Evolutionary conservation across 805 yeast species (phyloP).

Genomic region (Crinitomyces ghanaensis): DNA sequence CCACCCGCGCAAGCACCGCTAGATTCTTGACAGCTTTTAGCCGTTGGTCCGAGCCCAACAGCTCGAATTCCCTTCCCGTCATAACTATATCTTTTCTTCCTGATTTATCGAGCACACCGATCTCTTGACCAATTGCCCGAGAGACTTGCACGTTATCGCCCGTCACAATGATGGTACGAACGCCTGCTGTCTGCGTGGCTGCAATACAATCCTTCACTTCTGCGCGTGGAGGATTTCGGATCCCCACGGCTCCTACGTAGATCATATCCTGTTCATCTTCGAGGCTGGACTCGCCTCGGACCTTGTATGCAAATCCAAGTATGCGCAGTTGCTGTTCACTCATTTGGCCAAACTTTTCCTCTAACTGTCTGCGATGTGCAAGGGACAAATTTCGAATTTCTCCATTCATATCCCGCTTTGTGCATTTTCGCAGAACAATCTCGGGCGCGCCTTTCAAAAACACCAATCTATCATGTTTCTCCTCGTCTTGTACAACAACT

Average conservation of each 20-base stretch:
- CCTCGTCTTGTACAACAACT: constrained; percentile 28
- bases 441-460: constrained; percentile 50
- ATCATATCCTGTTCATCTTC: too few relatives aligned
- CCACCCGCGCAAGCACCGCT: constrained; percentile 42
- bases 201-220: constrained; percentile 35
- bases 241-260: constrained; percentile 37
- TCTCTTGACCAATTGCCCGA: constrained; percentile 33
- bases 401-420: constrained; percentile 6
- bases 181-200: constrained; percentile 36
- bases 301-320: constrained; percentile 34
- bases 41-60: constrained; percentile 26
- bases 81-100: constrained; percentile 29
- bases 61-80: constrained; percentile 32
- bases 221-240: constrained; percentile 38
- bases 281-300: too few relatives aligned
- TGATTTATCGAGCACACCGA: constrained; percentile 27
- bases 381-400: constrained; percentile 17
- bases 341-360: constrained; percentile 27
- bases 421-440: constrained; percentile 33
- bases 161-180: constrained; percentile 39
- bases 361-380: too few relatives aligned
- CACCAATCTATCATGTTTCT: constrained; percentile 14
- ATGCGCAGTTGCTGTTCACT: constrained; percentile 36
- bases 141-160: constrained; percentile 30
- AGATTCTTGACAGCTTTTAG: constrained; percentile 35